These are phyloP conservation scores for Knoxia roxburghii DNA, from an alignment of 257 asterid genomes.

Conservation along the genomic window DNA sequence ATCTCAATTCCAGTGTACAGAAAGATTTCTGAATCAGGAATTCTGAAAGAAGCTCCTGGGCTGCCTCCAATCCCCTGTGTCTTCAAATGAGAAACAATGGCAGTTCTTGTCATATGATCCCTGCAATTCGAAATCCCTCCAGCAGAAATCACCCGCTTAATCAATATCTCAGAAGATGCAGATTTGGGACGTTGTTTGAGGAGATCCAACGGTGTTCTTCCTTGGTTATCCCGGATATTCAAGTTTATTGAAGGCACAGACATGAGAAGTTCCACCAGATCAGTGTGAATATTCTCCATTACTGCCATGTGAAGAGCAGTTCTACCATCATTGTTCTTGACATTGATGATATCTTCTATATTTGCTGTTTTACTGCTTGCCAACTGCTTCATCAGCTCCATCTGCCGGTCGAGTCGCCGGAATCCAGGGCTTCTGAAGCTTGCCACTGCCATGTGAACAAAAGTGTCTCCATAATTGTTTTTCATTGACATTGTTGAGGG, in stretches of 20 bases:
- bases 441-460: constrained; percentile 82
- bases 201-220: constrained; percentile 69
- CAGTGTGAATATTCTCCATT: constrained; percentile 48
- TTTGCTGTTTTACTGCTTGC: constrained; percentile 26
- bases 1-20: constrained; percentile 48
- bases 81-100: constrained; percentile 49
- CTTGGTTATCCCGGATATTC: constrained; percentile 55
- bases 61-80: constrained; percentile 59
- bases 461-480: constrained; percentile 66
- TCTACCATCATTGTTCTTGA: constrained; percentile 59
- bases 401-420: constrained; percentile 58
- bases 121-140: constrained; percentile 58
- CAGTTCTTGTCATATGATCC: constrained; percentile 34
- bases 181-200: constrained; percentile 58
- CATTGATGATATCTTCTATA: constrained; percentile 49
- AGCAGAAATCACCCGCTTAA: constrained; percentile 62
- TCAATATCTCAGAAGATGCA: constrained; percentile 62
- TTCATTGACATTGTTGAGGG: constrained; percentile 34
- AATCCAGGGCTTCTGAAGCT: constrained; percentile 74
- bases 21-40: constrained; percentile 71
- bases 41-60: constrained; percentile 77
- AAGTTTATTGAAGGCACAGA: constrained; percentile 44
- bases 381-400: constrained; percentile 50
- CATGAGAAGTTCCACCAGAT: constrained; percentile 74
- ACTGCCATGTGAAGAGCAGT: constrained; percentile 89